phyloP scores from a whole-genome alignment of 1,139 yeast genomes.

The Geotrichum carabidarum region DNA sequence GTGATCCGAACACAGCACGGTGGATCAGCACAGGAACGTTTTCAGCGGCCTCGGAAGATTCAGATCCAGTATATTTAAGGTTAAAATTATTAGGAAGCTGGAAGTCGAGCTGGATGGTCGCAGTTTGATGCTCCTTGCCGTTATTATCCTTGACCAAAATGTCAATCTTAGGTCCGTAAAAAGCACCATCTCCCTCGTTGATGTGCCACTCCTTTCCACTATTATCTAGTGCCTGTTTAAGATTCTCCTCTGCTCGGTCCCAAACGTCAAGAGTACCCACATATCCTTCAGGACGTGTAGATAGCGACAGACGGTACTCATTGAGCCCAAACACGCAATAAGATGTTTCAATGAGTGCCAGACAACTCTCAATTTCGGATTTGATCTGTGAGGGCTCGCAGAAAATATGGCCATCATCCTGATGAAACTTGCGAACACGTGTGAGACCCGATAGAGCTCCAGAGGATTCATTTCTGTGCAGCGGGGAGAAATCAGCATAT shows the following conservation, averaged over 20 bases:
- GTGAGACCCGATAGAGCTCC: slow-evolving; percentile 95
- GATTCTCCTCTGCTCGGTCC: slow-evolving; percentile 75
- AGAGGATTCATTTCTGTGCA: slow-evolving; percentile 91
- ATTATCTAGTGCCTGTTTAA: slow-evolving; percentile 59
- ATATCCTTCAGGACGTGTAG: slow-evolving; percentile 84
- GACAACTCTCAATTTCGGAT: slow-evolving; percentile 67
- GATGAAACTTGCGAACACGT: slow-evolving; percentile 93
- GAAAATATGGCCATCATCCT: slow-evolving; percentile 97
- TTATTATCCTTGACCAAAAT: slow-evolving; percentile 77
- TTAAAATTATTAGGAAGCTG: slow-evolving; percentile 86
- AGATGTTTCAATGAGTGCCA: slow-evolving; percentile 69
- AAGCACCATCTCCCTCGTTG: slow-evolving; percentile 94
- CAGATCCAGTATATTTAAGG: slow-evolving; percentile 49
- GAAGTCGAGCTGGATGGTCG: slow-evolving; percentile 77
- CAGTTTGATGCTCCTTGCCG: slow-evolving; percentile 85
- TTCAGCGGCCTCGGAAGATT: slow-evolving; percentile 24
- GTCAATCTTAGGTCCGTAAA: slow-evolving; percentile 92
- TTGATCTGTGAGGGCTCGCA: slow-evolving; percentile 80
- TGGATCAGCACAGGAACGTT: slow-evolving; percentile 83
- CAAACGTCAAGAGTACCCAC: slow-evolving; percentile 81
- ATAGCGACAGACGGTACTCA: slow-evolving; percentile 64
- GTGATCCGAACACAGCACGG: slow-evolving; percentile 90
- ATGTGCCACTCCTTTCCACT: slow-evolving; percentile 65
- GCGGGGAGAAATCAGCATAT: slow-evolving; percentile 84
- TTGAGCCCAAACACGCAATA: slow-evolving; percentile 73